Evolutionary conservation across 2,329 filamentous ascomycete species (phyloP), one percentile per base, ranked within the genome.

Genomic region (Myriangium duriaei): DNA sequence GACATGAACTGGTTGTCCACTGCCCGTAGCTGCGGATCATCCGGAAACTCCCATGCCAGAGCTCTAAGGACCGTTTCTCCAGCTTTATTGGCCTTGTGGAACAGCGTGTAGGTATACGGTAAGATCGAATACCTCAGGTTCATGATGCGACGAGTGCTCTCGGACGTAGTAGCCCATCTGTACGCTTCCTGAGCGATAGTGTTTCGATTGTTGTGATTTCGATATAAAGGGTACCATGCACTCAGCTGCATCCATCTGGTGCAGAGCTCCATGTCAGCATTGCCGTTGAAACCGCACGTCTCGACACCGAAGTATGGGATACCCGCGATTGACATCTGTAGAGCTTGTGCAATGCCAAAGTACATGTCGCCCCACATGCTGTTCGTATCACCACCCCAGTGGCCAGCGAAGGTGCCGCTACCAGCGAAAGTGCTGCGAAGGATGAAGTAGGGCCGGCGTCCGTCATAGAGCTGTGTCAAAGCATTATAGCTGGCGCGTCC

Each of bases 1-100:
- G 42, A 43, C 49, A 52, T 51, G 40, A 52, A 50, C 30, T 52
- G 49, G 18, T 40, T 52, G 28, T 51, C 47, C 12, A 51, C 37
- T n/a, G 40, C 48, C 14, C 40, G 44, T n/a, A 51, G 41, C n/a
- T 37, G 34, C 2, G 39, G 30, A 30, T 52, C 50, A 15, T 51
- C 38, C 2, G 50, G 49, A 33, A 51, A 51, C 30, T 51, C 49
- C 48, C 48, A 53, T 2, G 45, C 38, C 11, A 51, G 38, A 7
- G 49, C 47, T 18, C 49, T 41, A 3, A 51, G 37, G 1, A 53
- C 48, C 0, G 49, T 51, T 29, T 48, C 38, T 13, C 47, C 49
- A 3, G 42, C 37, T 15, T 30, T 28, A 34, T 52, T 44, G 6
- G 49, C 49, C 11, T 43, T 11, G 43, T 50, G 44, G 44, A 53